Percentiles rank a stretch among this genome's conserved stretches.
phyloP scores from a whole-genome alignment of 2,329 filamentous ascomycete species.

The Lecanicillium sp. region DNA sequence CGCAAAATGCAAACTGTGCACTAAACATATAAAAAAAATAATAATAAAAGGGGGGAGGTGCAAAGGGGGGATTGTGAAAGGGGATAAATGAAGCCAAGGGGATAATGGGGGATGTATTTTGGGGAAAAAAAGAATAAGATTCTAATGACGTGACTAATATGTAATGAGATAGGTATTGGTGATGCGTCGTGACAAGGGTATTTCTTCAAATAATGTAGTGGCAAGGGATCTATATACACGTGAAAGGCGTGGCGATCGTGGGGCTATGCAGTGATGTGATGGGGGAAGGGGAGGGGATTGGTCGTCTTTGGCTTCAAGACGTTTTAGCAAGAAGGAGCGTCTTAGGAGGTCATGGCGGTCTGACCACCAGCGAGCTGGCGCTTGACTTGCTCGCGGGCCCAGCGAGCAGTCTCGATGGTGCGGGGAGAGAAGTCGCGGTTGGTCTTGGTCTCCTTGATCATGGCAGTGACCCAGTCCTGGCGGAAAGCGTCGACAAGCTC shows the following conservation, averaged over 20 bases:
- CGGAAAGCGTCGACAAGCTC: constrained; percentile 81
- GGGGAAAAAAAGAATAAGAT: constrained; percentile 10
- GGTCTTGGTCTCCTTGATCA: constrained; percentile 87
- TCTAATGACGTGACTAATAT: constrained; percentile 15
- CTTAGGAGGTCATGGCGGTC: constrained; percentile 43
- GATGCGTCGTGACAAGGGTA: constrained; percentile 30
- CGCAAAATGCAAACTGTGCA: constrained; percentile 11
- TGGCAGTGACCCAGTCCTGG: constrained; percentile 78
- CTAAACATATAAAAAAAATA: constrained; percentile 9
- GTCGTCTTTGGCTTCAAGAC: constrained; percentile 1
- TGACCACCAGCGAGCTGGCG: constrained; percentile 62
- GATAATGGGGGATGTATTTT: constrained; percentile 3
- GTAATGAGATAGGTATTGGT: constrained; percentile 22
- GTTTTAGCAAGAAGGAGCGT: not conserved
- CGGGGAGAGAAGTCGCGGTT: constrained; percentile 81
- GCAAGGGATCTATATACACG: constrained; percentile 33
- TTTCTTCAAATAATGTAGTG: constrained; percentile 31
- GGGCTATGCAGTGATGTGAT: constrained; percentile 19
- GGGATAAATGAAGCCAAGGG: constrained; percentile 9
- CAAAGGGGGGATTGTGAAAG: constrained; percentile 12
- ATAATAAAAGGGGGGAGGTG: constrained; percentile 9
- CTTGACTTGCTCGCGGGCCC: constrained; percentile 97
- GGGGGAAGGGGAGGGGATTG: constrained; percentile 8
- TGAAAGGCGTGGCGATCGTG: constrained; percentile 33
- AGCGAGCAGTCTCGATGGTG: constrained; percentile 90